phyloP scores from a whole-genome alignment of 225 moss, liverwort and hornwort genomes.

The Marchantia paleacea region DNA sequence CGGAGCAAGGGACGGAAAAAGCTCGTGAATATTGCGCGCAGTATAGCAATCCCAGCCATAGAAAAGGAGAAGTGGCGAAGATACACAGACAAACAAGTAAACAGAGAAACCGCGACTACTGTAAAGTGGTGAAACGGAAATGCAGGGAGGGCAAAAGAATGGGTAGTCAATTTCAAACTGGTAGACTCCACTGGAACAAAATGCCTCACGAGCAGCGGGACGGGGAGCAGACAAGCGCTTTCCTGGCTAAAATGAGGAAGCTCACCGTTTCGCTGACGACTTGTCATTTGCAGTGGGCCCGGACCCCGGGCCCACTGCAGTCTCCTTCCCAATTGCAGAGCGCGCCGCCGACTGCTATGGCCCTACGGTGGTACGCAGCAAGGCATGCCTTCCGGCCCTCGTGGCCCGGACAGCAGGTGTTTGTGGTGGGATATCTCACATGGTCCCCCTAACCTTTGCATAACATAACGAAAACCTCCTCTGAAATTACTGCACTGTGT shows the following conservation, averaged over 20 bases:
- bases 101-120: background rate
- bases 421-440: background rate
- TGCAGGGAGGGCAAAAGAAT: background rate
- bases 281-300: background rate
- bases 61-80: background rate
- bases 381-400: background rate
- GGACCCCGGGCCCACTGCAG: background rate
- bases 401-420: background rate
- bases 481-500: background rate
- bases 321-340: background rate
- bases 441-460: background rate
- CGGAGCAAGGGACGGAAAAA: constrained; percentile 13
- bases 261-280: background rate
- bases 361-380: background rate
- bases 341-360: constrained; percentile 1
- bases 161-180: background rate
- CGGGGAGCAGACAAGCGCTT: background rate
- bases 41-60: constrained; percentile 17
- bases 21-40: constrained; percentile 11
- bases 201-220: too few relatives aligned
- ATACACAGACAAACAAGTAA: too few relatives aligned
- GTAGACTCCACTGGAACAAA: too few relatives aligned
- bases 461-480: background rate
- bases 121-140: background rate
- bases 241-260: background rate